Evolutionary conservation across 2,329 filamentous ascomycete genomes (phyloP).

Genomic region (Hirsutella rhossiliensis): DNA sequence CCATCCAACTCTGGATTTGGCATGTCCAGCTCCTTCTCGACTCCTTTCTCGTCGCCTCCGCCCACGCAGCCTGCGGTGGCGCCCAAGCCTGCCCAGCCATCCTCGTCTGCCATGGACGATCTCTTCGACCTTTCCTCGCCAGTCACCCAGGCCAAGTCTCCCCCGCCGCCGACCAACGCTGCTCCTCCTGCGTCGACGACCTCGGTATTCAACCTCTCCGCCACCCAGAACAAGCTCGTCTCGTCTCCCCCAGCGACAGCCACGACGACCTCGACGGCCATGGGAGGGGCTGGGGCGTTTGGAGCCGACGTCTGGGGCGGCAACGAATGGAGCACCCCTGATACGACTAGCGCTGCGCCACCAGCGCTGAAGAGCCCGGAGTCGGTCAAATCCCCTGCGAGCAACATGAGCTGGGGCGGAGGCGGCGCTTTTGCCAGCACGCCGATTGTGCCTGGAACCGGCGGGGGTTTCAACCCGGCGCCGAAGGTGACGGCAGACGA

Average conservation of each 20-base stretch:
- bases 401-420: slow-evolving; percentile 51
- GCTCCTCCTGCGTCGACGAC: slow-evolving; percentile 28
- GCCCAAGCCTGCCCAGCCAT: slow-evolving; percentile 29
- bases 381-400: slow-evolving; percentile 29
- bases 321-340: slow-evolving; percentile 68
- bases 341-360: slow-evolving; percentile 27
- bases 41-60: slow-evolving; percentile 37
- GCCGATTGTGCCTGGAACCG: slow-evolving; percentile 48
- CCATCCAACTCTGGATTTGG: slow-evolving; percentile 51
- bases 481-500: slow-evolving; percentile 78
- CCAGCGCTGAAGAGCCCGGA: slow-evolving; percentile 44
- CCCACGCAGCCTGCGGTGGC: slow-evolving; percentile 15
- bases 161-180: slow-evolving; percentile 21
- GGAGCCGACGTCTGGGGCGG: slow-evolving; percentile 71
- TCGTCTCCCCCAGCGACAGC: slow-evolving; percentile 27
- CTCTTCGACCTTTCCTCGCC: slow-evolving; percentile 66
- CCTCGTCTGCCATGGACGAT: slow-evolving; percentile 57
- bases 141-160: slow-evolving; percentile 29
- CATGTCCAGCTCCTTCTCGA: slow-evolving; percentile 37
- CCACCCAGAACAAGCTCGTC: slow-evolving; percentile 32
- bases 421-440: slow-evolving; percentile 40
- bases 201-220: slow-evolving; percentile 76
- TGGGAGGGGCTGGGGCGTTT: slow-evolving; percentile 28
- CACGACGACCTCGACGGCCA: slow-evolving; percentile 18
- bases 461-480: slow-evolving; percentile 50